These are phyloP conservation scores for Cryptococcus jaspeensis DNA, from an alignment of 1,284 basidiomycete species.

Conservation along the genomic window DNA sequence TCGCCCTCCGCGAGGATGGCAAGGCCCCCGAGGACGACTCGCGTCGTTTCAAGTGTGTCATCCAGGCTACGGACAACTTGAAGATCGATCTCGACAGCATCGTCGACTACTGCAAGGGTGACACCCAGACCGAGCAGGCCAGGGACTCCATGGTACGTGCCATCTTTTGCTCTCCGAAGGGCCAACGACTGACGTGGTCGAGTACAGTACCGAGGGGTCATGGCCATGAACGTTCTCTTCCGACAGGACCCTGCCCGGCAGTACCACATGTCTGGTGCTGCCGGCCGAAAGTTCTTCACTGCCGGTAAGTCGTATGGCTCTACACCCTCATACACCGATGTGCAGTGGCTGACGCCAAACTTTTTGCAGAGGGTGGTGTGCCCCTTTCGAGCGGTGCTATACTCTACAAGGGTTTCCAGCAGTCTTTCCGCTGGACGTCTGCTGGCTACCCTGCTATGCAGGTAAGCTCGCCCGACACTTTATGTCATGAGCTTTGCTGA, in stretches of 20 bases:
- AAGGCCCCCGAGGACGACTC: slow-evolving; percentile 32
- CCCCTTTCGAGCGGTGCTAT: slow-evolving; percentile 41
- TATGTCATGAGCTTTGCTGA: slow-evolving; percentile 18
- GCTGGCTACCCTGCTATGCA: slow-evolving; percentile 10
- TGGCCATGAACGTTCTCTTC: slow-evolving; percentile 45
- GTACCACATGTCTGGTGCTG: slow-evolving; percentile 46
- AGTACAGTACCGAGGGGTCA: slow-evolving; percentile 11
- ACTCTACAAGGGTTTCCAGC: slow-evolving; percentile 48
- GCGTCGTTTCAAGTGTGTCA: slow-evolving; percentile 42
- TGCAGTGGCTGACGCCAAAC: slow-evolving; percentile 4
- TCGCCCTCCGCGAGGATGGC: slow-evolving; percentile 44
- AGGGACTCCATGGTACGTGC: slow-evolving; percentile 35
- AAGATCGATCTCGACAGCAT: slow-evolving; percentile 42
- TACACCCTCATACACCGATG: background rate
- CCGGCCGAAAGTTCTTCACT: slow-evolving; percentile 46
- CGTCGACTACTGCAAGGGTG: slow-evolving; percentile 37
- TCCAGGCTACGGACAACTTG: slow-evolving; percentile 33
- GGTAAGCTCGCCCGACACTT: slow-evolving; percentile 3
- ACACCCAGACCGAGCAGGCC: slow-evolving; percentile 36
- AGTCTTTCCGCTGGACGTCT: slow-evolving; percentile 34
- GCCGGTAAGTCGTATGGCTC: slow-evolving; percentile 24
- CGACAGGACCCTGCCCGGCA: slow-evolving; percentile 39
- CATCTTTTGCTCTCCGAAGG: background rate
- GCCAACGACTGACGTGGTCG: slow-evolving; percentile 14
- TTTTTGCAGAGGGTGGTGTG: slow-evolving; percentile 23